Evolutionary conservation across 129 eudicot genomes (phyloP), one percentile per base, ranked within the genome.

Genomic region (Artemisia tridentata): DNA sequence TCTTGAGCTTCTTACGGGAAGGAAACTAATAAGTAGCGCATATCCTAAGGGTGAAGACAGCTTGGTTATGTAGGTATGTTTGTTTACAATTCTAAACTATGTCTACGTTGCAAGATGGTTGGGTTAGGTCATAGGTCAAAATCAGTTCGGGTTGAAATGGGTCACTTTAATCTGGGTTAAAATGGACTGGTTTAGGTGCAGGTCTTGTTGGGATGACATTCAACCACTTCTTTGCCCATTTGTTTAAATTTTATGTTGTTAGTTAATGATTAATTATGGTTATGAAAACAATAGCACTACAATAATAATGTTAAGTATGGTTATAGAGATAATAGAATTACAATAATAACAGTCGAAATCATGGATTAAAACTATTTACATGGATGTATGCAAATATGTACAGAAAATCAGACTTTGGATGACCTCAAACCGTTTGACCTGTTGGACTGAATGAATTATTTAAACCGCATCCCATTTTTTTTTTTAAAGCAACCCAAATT

Each of bases 51-150:
- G 98, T 77, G 88, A 93, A 78, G 92, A 85, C 82, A 89, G 92
- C 79, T 81, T 93, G 52, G 97, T 93, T 79, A 87, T 93, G 86
- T 93, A 96, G 98, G 97, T 89, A 87, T 51, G 97, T 72, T 16
- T 2, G 14, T 46, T n/a, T 52, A 11, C 45, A 20, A 2, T 50
- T 38, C 43, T 7, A 50, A 61, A 13, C 6, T 6, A 10, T 56
- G 62, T 25, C 57, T 14, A n/a, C 16, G 2, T 52, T 3, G 25
- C 20, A 19, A 56, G 62, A 27, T 56, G 5, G 4, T 31, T 31
- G 5, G 34, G 25, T 20, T 56, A 29, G 34, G 5, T 56, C 11
- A 56, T 12, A 20, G n/a, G 31, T 56, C 54, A 49, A 31, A 31
- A 31, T 31, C 5, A 31, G 5, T 31, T 31, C 5, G 5, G 38